Evolutionary conservation across 1,139 yeast species (phyloP).

Genomic region (Debaryomycetaceae sp.): DNA sequence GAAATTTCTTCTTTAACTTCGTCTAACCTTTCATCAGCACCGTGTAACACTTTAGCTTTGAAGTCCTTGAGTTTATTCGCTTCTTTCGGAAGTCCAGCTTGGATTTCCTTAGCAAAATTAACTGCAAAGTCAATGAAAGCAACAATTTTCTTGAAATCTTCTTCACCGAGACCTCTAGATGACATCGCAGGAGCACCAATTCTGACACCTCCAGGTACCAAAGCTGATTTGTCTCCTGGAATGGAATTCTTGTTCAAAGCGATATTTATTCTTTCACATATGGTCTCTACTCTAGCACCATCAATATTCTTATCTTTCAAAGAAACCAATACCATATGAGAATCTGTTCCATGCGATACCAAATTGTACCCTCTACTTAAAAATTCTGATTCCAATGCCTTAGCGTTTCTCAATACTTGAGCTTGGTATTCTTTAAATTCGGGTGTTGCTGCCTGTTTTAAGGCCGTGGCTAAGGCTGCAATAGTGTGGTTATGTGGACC

Average conservation of each 20-base stretch:
- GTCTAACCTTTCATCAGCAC: constrained; percentile 60
- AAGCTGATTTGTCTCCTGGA: constrained; percentile 97
- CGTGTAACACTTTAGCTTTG: constrained; percentile 72
- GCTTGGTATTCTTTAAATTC: constrained; percentile 89
- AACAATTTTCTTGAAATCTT: constrained; percentile 81
- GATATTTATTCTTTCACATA: constrained; percentile 91
- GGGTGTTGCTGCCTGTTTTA: constrained; percentile 89
- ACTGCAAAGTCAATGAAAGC: constrained; percentile 82
- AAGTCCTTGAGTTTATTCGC: constrained; percentile 94
- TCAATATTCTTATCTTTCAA: constrained; percentile 88
- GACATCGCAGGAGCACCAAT: constrained; percentile 99
- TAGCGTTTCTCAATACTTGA: constrained; percentile 86
- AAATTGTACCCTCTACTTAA: constrained; percentile 68
- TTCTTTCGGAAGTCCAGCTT: constrained; percentile 72
- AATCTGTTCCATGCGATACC: constrained; percentile 93
- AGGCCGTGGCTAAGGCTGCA: constrained; percentile 94
- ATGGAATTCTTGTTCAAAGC: constrained; percentile 96
- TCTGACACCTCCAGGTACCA: constrained; percentile 97
- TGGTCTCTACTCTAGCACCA: constrained; percentile 96
- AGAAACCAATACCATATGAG: constrained; percentile 91
- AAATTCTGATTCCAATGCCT: constrained; percentile 75
- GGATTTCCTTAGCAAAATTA: constrained; percentile 71
- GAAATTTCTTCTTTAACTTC: constrained; percentile 74
- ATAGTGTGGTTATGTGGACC: constrained; percentile 99
- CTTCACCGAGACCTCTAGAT: constrained; percentile 89